Base-by-base conservation (phyloP, 306 rosid species). In the Malus orientalis region DNA sequence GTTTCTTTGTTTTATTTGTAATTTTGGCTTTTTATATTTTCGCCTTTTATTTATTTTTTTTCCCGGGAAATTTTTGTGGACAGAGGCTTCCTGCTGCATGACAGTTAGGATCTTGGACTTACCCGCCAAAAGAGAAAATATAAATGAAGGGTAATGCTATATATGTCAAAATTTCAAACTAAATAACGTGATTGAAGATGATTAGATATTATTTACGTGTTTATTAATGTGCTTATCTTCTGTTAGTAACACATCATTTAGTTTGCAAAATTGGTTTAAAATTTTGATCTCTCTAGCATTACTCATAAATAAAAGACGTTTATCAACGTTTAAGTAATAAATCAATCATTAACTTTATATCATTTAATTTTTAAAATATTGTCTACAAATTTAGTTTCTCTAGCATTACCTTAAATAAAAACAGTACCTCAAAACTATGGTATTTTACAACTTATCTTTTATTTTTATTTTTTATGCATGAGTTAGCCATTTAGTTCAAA, bases 1-100 rank as follows among this genome's bases (percentile, higher is more conserved):
- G 67, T 64, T 71, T 54, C 57, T n/a, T 13, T 2, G 1, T 36
- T 11, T 59, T 44, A 40, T 49, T 76, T 83, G 10, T 42, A 70
- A 51, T 69, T 69, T 32, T 76, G 36, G 44, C 57, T 18, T 18
- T 18, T 77, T 32, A 13, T 53, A 40, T 23, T 71, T 80, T 47
- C 27, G 8, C 19, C 44, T 11, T 33, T 8, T 58, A 3, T 59
- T n/a, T 30, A 63, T 60, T 62, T 53, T 61, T 22, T 13, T 57
- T 69, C 6, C 16, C 12, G 49, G 36, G 72, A 70, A 75, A 60
- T 73, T 78, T 77, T 79, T 60, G 86, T 89, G 89, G 88, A 73
- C 77, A 36, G 79, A 53, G 59, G 71, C 36, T 54, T 65, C 60
- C 19, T 32, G 55, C 67, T 1, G 55, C 47, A 19, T 51, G 79